These are phyloP conservation scores for Sclerotinia minor DNA, from an alignment of 2,329 filamentous ascomycete species.

Conservation along the genomic window DNA sequence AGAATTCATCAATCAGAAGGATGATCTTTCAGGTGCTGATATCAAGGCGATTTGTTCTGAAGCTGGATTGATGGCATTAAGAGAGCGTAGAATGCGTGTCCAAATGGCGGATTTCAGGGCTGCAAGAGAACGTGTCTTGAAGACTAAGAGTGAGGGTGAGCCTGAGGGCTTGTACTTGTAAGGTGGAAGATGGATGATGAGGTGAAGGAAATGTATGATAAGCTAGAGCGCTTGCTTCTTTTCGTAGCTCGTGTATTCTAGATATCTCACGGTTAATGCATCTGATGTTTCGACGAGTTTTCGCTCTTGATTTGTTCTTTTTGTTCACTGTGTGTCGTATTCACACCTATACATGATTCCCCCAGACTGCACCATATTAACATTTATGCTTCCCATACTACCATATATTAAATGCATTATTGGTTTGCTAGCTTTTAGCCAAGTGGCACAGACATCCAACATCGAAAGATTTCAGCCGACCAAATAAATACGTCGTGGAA, in stretches of 20 bases:
- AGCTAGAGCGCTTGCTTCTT: conserved; percentile 32
- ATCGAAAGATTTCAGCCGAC: not conserved
- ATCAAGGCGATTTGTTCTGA: conserved; percentile 99
- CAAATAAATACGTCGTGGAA: not conserved
- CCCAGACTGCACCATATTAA: not conserved
- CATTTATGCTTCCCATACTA: not conserved
- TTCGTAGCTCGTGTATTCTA: conserved; percentile 39
- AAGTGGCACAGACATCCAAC: not conserved
- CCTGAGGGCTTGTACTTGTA: conserved; percentile 97
- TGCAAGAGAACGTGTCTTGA: conserved; percentile 89
- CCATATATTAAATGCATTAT: not conserved
- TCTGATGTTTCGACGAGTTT: not conserved
- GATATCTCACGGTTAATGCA: conserved; percentile 25
- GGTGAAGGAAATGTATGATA: conserved; percentile 14
- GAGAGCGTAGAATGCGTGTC: conserved; percentile 94
- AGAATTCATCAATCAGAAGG: conserved; percentile 98
- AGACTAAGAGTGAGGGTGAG: conserved; percentile 98
- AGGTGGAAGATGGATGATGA: conserved; percentile 43
- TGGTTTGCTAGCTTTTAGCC: not conserved
- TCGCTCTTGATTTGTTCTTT: not conserved
- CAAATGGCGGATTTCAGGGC: conserved; percentile 98
- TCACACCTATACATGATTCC: not conserved
- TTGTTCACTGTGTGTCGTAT: not conserved
- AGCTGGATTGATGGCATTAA: conserved; percentile 87
- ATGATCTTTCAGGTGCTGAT: conserved; percentile 93